A percentile compares a stretch with the other conserved stretches of the same genome.
These are phyloP conservation scores for Metschnikowia lachancei DNA, from an alignment of 805 yeast species.

Conservation along the genomic window DNA sequence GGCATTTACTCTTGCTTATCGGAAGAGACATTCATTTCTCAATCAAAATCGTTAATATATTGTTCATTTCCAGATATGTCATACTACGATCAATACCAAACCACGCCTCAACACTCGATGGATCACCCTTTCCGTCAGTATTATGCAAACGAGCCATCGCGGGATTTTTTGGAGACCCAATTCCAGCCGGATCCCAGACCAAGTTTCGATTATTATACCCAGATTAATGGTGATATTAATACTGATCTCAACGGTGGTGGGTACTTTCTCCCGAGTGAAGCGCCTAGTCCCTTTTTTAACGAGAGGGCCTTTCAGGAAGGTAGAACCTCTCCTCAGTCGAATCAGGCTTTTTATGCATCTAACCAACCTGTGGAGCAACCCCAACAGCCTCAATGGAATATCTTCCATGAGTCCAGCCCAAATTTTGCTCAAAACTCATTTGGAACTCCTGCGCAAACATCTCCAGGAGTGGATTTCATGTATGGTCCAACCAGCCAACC, in stretches of 20 bases:
- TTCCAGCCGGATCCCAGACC: slow-evolving; percentile 1
- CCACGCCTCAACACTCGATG: slow-evolving; percentile 31
- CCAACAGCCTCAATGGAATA: slow-evolving; percentile 6
- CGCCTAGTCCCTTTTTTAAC: neutral
- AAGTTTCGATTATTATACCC: slow-evolving; percentile 5
- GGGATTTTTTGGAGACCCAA: slow-evolving; percentile 5
- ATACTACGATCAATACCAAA: slow-evolving; percentile 42
- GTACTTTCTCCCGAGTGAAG: slow-evolving; percentile 2
- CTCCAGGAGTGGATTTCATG: slow-evolving; percentile 1
- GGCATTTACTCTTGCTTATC: slow-evolving; percentile 4
- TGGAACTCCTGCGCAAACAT: neutral
- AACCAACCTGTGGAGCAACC: neutral
- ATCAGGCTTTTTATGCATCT: slow-evolving; percentile 1
- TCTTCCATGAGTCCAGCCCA: slow-evolving; percentile 5
- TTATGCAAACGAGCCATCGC: slow-evolving; percentile 15
- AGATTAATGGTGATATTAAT: neutral
- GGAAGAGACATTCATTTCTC: slow-evolving; percentile 5
- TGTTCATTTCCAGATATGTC: slow-evolving; percentile 27
- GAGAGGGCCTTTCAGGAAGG: slow-evolving; percentile 1
- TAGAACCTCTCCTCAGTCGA: slow-evolving; percentile 1
- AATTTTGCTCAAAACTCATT: slow-evolving; percentile 5
- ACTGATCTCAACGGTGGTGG: neutral
- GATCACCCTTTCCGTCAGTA: slow-evolving; percentile 34
- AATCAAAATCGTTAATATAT: neutral
- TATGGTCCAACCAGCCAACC: slow-evolving; percentile 1